Evolutionary conservation across 495 filamentous ascomycete species (phyloP).

Genomic region (Stereocaulon alpinum): DNA sequence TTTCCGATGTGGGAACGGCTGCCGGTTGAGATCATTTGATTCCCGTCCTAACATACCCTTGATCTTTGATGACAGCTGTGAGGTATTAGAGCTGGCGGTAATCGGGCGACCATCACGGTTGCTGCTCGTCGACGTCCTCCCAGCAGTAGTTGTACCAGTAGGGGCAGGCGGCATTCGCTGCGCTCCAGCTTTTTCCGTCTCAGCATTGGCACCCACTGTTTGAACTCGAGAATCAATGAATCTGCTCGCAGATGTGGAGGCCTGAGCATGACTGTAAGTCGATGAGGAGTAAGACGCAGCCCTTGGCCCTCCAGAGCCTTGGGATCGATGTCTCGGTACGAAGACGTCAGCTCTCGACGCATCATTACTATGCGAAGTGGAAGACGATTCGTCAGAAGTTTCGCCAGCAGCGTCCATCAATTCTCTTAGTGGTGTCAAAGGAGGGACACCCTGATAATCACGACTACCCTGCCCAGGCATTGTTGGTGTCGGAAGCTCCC

Average conservation of each 20-base stretch:
- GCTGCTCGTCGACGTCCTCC: slow-evolving; percentile 37
- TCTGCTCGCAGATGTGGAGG: slow-evolving; percentile 1
- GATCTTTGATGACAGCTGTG: slow-evolving; percentile 41
- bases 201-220: slow-evolving; percentile 12
- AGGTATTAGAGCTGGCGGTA: slow-evolving; percentile 44
- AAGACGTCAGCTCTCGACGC: neutral
- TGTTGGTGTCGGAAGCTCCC: slow-evolving; percentile 1
- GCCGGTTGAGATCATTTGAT: slow-evolving; percentile 31
- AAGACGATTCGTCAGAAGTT: slow-evolving; percentile 28
- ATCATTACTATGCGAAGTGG: slow-evolving; percentile 12
- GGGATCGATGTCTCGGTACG: neutral
- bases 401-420: slow-evolving; percentile 28
- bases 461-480: neutral
- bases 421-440: slow-evolving; percentile 28
- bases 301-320: neutral
- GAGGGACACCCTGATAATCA: slow-evolving; percentile 21
- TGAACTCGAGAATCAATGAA: slow-evolving; percentile 10
- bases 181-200: slow-evolving; percentile 39
- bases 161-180: slow-evolving; percentile 38
- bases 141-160: slow-evolving; percentile 25
- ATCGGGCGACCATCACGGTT: slow-evolving; percentile 41
- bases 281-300: neutral
- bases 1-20: slow-evolving; percentile 30
- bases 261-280: neutral
- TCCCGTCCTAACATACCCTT: slow-evolving; percentile 43